Conservation (phyloP, 2,329 filamentous ascomycete genomes). For the Zymoseptoria tritici region DNA sequence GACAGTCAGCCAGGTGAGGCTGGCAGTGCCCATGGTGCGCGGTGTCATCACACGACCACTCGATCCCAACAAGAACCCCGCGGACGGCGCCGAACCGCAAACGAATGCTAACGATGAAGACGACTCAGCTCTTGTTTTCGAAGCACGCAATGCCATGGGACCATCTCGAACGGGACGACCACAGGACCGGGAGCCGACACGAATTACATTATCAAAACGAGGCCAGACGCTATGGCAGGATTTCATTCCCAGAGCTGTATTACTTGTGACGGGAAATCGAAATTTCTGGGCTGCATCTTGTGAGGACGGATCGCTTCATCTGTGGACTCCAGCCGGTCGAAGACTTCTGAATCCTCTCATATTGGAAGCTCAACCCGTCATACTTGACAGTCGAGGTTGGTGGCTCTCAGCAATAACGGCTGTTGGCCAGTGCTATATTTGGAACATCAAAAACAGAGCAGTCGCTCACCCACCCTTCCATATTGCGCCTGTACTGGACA, state of each 20-base stretch:
- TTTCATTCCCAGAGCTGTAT: conserved; percentile 74
- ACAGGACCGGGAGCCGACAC: conserved; percentile 70
- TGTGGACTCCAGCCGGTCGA: conserved; percentile 87
- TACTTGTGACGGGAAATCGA: conserved; percentile 85
- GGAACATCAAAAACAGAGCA: conserved; percentile 77
- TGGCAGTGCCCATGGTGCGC: conserved; percentile 82
- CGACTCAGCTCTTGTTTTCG: conserved; percentile 62
- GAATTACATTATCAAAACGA: conserved; percentile 72
- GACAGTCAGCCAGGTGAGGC: conserved; percentile 70
- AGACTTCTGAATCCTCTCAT: conserved; percentile 77
- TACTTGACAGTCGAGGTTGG: conserved; percentile 80
- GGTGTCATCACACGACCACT: conserved; percentile 75
- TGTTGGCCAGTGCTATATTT: conserved; percentile 83
- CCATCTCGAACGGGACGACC: conserved; percentile 52
- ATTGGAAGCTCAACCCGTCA: conserved; percentile 86
- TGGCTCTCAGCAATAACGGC: conserved; percentile 88
- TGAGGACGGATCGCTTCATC: conserved; percentile 82
- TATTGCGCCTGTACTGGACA: conserved; percentile 78
- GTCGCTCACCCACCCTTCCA: conserved; percentile 79
- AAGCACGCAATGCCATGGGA: conserved; percentile 73
- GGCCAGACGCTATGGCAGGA: conserved; percentile 87
- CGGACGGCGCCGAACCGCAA: conserved; percentile 38
- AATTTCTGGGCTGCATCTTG: conserved; percentile 89
- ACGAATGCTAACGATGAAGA: conserved; percentile 45
- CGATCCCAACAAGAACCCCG: conserved; percentile 52